A percentile compares a stretch with the other conserved stretches of the same genome.
These are phyloP conservation scores for Plantago elongata DNA, from an alignment of 257 asterid genomes.

Conservation along the genomic window DNA sequence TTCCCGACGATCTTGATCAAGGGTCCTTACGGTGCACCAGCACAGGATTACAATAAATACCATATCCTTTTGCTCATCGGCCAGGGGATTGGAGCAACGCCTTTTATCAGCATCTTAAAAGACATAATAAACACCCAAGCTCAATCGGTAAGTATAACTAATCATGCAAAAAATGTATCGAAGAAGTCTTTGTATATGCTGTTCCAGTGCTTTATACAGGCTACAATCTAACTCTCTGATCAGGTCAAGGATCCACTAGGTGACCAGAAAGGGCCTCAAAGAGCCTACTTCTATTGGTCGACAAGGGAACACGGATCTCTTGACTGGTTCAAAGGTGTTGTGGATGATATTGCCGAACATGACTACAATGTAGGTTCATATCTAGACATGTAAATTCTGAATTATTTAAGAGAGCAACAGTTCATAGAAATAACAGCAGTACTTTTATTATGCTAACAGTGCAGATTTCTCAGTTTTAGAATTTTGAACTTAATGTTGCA, in stretches of 20 bases:
- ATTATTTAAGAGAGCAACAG: no score
- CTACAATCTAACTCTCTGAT: slow-evolving; percentile 5
- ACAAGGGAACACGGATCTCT: slow-evolving; percentile 93
- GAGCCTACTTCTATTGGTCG: slow-evolving; percentile 94
- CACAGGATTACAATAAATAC: slow-evolving; percentile 80
- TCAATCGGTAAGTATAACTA: slow-evolving; percentile 34
- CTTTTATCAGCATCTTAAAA: slow-evolving; percentile 77
- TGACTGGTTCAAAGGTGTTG: slow-evolving; percentile 94
- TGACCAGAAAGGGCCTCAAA: slow-evolving; percentile 40
- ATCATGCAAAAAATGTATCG: background rate
- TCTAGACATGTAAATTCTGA: background rate
- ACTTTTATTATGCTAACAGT: no score
- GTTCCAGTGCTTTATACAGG: slow-evolving; percentile 1
- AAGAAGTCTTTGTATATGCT: background rate
- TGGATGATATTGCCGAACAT: slow-evolving; percentile 88
- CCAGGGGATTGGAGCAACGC: slow-evolving; percentile 91
- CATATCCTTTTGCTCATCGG: slow-evolving; percentile 80
- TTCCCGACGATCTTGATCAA: slow-evolving; percentile 57
- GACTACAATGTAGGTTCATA: slow-evolving; percentile 53
- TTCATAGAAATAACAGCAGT: no score
- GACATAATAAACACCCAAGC: slow-evolving; percentile 57
- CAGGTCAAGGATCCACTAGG: slow-evolving; percentile 23
- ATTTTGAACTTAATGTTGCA: slow-evolving; percentile 22
- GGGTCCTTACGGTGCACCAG: slow-evolving; percentile 96
- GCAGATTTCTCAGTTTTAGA: background rate